phyloP scores from a whole-genome alignment of 2,329 filamentous ascomycete genomes.

The Fusarium sp. region DNA sequence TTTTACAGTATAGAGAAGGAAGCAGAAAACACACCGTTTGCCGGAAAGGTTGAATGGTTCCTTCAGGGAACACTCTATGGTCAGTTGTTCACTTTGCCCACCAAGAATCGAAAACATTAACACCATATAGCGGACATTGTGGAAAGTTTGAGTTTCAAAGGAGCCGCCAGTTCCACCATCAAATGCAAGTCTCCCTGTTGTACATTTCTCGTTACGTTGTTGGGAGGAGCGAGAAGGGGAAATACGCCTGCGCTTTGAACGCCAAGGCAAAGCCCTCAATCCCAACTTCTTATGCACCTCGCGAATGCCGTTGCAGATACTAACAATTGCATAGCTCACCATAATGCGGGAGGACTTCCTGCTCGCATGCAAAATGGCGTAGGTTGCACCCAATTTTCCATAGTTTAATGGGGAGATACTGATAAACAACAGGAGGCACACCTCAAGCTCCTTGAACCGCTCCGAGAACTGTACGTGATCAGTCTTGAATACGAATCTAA shows the following conservation, averaged over 20 bases:
- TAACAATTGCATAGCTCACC: background rate
- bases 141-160: constrained; percentile 24
- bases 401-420: background rate
- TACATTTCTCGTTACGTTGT: background rate
- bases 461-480: constrained; percentile 59
- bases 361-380: constrained; percentile 39
- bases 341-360: background rate
- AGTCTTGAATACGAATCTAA: background rate
- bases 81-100: background rate
- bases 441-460: constrained; percentile 36
- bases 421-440: constrained; percentile 33
- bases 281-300: background rate
- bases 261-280: background rate
- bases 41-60: background rate
- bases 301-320: background rate
- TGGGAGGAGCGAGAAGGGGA: background rate
- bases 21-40: background rate
- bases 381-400: background rate
- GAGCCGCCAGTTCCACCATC: constrained; percentile 11
- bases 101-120: background rate
- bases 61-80: background rate
- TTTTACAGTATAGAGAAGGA: background rate
- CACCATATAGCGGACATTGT: background rate
- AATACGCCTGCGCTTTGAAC: background rate
- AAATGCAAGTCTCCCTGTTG: background rate